Evolutionary conservation across 2,329 filamentous ascomycete genomes (phyloP).

Genomic region (Pseudocercospora vitis): DNA sequence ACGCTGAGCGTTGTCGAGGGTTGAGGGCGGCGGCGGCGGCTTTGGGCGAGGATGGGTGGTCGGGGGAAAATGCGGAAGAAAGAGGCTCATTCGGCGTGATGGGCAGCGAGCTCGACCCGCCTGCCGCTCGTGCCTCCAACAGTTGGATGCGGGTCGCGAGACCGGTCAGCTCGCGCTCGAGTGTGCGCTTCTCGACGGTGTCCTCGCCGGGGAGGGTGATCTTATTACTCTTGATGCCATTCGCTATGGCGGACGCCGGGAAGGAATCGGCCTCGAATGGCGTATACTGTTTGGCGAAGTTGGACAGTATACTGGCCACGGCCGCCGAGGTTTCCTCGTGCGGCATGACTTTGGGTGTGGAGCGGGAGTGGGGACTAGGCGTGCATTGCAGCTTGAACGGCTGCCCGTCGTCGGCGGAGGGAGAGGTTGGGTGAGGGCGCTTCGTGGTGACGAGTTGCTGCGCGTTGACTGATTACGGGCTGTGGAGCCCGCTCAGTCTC

Average conservation of each 20-base stretch:
- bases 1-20: conserved; percentile 39
- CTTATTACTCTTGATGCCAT: conserved; percentile 53
- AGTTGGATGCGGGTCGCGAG: conserved; percentile 75
- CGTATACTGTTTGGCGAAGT: conserved; percentile 51
- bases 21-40: conserved; percentile 30
- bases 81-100: conserved; percentile 75
- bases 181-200: conserved; percentile 69
- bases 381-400: conserved; percentile 23
- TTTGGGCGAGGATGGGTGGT: conserved; percentile 44
- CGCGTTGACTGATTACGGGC: conserved; percentile 20
- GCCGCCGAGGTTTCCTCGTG: conserved; percentile 38
- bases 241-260: conserved; percentile 47
- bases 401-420: conserved; percentile 16
- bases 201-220: conserved; percentile 76
- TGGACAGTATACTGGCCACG: conserved; percentile 45
- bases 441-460: conserved; percentile 24
- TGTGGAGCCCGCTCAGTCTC: conserved; percentile 19
- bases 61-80: conserved; percentile 57
- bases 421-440: conserved; percentile 21
- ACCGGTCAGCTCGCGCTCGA: conserved; percentile 81
- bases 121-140: conserved; percentile 73
- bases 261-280: conserved; percentile 47
- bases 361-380: conserved; percentile 18
- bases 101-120: conserved; percentile 55
- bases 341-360: conserved; percentile 26